Base-by-base conservation (phyloP, 257 asterid genomes). In the Solanum tacnaense region DNA sequence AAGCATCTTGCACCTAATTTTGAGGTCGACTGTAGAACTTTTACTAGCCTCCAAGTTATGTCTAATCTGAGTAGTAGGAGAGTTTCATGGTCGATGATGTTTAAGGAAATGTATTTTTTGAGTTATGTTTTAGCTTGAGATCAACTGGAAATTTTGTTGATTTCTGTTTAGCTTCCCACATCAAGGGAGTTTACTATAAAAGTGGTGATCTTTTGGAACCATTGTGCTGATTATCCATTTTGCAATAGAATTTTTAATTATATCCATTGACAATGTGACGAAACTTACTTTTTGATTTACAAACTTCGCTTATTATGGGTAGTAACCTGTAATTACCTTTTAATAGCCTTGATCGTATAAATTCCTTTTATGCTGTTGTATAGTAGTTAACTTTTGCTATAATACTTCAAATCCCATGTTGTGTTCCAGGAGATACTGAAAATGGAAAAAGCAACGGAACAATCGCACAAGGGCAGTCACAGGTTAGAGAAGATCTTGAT, bases 401-500 rank as follows among this genome's bases (percentile, higher is more conserved):
- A 9, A 34, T 83, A 34, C 84, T 75, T 86, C 88, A 73, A 88
- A 44, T 60, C 86, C 49, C 29, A 39, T 81, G 21, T 34, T 86
- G 39, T 74, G 78, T 83, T 84, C 52, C 90, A 93, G 96, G 81
- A 78, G 84, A 46, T 86, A 87, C 89, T 87, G 88, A 60, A 18
- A 84, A 68, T 65, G 91, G 91, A 60, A 89, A 90, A 86, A 89
- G 62, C 87, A 87, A 90, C 5, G 89, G 87, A 23, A 72, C 49
- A 18, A 65, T 87, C 74, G 29, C 93, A 41, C 91, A 89, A 18
- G 84, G 94, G 32, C 89, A 93, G 87, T 34, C 84, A 83, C 93
- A 90, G 93, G 97, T 95, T 76, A 88, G 84, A 15, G 38, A 31
- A 70, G 21, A 65, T 34, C 39, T 56, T 44, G 3, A 32, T 35